Evolutionary conservation across 768 basidiomycete genomes (phyloP), one percentile per base, ranked within the genome.

Genomic region (Naganishia kalamii): DNA sequence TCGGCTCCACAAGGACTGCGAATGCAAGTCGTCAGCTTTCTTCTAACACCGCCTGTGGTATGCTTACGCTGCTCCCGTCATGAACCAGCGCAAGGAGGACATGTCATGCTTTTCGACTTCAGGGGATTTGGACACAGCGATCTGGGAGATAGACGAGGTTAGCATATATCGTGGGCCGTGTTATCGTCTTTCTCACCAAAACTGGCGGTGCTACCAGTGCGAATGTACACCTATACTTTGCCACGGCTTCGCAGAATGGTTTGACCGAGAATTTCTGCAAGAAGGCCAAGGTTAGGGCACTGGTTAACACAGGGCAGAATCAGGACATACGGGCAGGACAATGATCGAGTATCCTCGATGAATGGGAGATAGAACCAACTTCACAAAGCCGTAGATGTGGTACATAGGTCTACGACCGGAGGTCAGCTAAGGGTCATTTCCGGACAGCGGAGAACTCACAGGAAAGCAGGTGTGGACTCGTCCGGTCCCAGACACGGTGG

Each of bases 1-100:
- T 84, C 82, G 0, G 82, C 81, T 0, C 87, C 86, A 2, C 92
- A 78, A 0, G 92, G 90, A 1, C 62, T 63, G 29, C 23, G 40
- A 15, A 27, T 5, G 40, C 23, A 13, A 13, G 59, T 43, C 25
- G 30, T 37, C 17, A 5, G 10, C 13, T 32, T 3, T 52, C 6
- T n/a, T 23, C 19, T 1, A 37, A 37, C 19, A 6, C 7, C 6
- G 23, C 23, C 29, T 13, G 19, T 4, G 33, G 41, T 4, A 11
- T 2, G 92, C 78, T 0, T 91, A 90, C 2, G 92, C 92, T 0
- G 90, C 92, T 2, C 88, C 91, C 2, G 85, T 88, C 67, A 85
- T 81, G 37, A 92, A 69, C 4, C 82, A 71, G 17, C 80, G 71
- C 19, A 92, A 72, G 0, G 85, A 82, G 0, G 83, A 83, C 48